Evolutionary conservation across 345 rosid species (phyloP).

Genomic region (Pistacia atlantica): DNA sequence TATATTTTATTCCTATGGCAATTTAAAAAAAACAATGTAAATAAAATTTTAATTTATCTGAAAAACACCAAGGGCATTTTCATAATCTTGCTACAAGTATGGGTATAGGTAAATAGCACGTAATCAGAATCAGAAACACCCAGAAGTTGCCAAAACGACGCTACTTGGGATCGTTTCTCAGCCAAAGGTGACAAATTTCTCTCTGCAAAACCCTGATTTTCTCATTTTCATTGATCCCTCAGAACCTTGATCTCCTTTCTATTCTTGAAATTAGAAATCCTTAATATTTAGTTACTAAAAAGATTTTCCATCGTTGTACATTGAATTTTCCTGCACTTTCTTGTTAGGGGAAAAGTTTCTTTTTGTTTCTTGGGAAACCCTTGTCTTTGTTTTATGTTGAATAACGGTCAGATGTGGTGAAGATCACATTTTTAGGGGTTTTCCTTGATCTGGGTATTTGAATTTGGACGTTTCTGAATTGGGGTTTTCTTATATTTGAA

Average conservation of each 20-base stretch:
- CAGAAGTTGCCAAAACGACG: slow-evolving; percentile 13
- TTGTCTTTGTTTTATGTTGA: not conserved
- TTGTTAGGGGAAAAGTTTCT: not conserved
- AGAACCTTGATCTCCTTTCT: not conserved
- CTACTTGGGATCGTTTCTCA: not conserved
- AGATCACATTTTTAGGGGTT: not conserved
- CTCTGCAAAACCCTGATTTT: not conserved
- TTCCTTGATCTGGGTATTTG: slow-evolving; percentile 14
- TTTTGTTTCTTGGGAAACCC: not conserved
- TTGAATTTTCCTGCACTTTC: not conserved
- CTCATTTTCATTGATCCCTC: not conserved
- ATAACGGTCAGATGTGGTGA: not conserved
- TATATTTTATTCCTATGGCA: too few relatives aligned
- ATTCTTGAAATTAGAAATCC: not conserved
- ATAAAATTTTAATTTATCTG: too few relatives aligned
- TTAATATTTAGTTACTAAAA: not conserved
- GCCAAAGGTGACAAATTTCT: slow-evolving; percentile 11
- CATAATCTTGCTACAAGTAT: not conserved
- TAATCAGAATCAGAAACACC: not conserved
- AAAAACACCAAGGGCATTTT: not conserved
- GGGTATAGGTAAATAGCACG: too few relatives aligned
- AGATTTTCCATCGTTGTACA: not conserved
- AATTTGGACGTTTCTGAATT: not conserved
- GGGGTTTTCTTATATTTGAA: not conserved
- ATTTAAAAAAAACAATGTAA: not conserved